Percentiles rank a stretch among this genome's conserved stretches.
phyloP scores from a whole-genome alignment of 768 basidiomycete species.

The Trichaptum fuscoviolaceum region DNA sequence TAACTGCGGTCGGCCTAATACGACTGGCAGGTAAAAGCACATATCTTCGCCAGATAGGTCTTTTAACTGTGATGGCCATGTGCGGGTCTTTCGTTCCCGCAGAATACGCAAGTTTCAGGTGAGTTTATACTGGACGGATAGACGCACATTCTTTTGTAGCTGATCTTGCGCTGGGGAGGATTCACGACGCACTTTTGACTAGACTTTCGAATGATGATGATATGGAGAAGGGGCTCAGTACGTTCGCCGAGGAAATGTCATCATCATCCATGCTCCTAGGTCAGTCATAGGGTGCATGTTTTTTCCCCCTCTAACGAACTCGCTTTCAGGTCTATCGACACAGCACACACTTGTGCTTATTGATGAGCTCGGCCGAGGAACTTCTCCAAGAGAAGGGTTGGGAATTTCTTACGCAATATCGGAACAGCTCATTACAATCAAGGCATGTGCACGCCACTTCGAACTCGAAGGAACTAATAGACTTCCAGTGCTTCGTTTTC shows the following conservation, averaged over 20 bases:
- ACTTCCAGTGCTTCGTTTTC: conserved; percentile 69
- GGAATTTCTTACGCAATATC: conserved; percentile 84
- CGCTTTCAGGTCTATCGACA: conserved; percentile 56
- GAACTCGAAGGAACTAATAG: conserved; percentile 5
- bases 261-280: conserved; percentile 89
- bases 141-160: neutral
- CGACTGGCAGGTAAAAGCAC: conserved; percentile 75
- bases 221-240: conserved; percentile 83
- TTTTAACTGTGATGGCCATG: conserved; percentile 83
- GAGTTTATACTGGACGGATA: conserved; percentile 6
- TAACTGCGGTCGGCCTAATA: neutral
- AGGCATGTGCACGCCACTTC: conserved; percentile 39
- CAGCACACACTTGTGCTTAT: conserved; percentile 71
- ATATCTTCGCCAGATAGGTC: conserved; percentile 81
- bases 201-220: conserved; percentile 94
- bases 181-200: conserved; percentile 80
- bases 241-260: conserved; percentile 95
- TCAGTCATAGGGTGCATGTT: conserved; percentile 21
- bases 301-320: conserved; percentile 4
- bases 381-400: conserved; percentile 75
- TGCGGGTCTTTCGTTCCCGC: conserved; percentile 91
- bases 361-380: conserved; percentile 93
- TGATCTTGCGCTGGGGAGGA: conserved; percentile 31
- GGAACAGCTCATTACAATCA: conserved; percentile 65
- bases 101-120: conserved; percentile 88